Conservation (phyloP, 352 stramenopile species). For the Phytophthora brassicae region DNA sequence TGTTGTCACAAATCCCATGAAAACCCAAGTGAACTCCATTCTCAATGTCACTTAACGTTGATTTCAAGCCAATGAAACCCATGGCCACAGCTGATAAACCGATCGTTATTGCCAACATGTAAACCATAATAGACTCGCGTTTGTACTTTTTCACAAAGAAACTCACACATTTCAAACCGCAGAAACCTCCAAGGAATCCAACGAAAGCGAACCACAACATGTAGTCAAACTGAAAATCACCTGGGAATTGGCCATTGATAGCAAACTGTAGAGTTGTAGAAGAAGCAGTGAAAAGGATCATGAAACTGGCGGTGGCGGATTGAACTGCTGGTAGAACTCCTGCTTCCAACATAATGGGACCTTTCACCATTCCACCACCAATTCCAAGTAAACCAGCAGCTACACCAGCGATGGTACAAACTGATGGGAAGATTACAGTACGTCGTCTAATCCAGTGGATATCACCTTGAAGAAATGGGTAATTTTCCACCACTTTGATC, state of each 20-base stretch:
- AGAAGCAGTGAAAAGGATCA: conserved; percentile 88
- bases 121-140: conserved; percentile 79
- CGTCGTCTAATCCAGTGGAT: conserved; percentile 76
- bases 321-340: conserved; percentile 88
- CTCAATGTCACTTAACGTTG: conserved; percentile 52
- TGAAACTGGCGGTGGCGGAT: conserved; percentile 91
- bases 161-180: conserved; percentile 72
- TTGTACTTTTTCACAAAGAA: conserved; percentile 91
- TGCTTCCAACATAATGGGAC: conserved; percentile 96
- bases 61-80: conserved; percentile 55
- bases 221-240: conserved; percentile 88
- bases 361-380: conserved; percentile 96
- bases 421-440: conserved; percentile 88
- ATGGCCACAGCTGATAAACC: conserved; percentile 66
- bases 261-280: conserved; percentile 91
- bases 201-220: conserved; percentile 85
- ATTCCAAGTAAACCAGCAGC: conserved; percentile 95
- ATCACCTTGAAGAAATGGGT: conserved; percentile 56
- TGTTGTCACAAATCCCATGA: conserved; percentile 55
- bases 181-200: conserved; percentile 85
- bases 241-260: conserved; percentile 73
- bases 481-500: conserved; percentile 50
- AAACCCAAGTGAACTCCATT: conserved; percentile 60
- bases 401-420: conserved; percentile 92
- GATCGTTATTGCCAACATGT: conserved; percentile 65